Evolutionary conservation across 345 rosid species (phyloP), one percentile per base, ranked within the genome.

Genomic region (Eucalyptus virginea): DNA sequence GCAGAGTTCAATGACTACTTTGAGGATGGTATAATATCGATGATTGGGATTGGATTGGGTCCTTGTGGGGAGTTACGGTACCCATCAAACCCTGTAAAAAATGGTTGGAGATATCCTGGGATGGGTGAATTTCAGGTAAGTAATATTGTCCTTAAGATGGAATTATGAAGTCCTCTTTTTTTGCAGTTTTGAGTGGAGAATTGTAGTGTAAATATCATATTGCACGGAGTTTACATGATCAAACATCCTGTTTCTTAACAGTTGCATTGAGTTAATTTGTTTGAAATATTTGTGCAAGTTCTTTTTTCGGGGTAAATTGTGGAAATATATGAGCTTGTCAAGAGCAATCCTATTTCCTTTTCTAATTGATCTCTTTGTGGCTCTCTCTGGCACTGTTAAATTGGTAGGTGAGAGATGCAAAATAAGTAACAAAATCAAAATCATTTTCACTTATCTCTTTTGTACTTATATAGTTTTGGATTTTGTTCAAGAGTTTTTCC

Each of bases 31-130:
- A 90, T 93, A 44, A 94, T 98, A 92, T 93, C 98, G 58, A 92
- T 94, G 97, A 91, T 98, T 95, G 98, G 94, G 90, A 94, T 98
- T 91, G 99, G 99, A 92, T 93, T 97, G 90, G 99, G 99, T 92
- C 98, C 99, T 28, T 96, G 99, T 88, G 99, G 99, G 89, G 99
- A 97, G 93, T 94, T 98, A 86, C 93, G 98, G 50, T 97, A 96
- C 89, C 99, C 99, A 85, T 97, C 99, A 83, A 96, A 94, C 92
- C 98, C 99, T 86, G 97, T 96, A 80, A 97, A 98, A 94, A 98
- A 97, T 91, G 99, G 99, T 87, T 98, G 99, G 99, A 95, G 98
- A 90, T 97, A 96, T 93, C 99, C 99, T 88, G 99, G 99, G 69
- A 94, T 97, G 91, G 99, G 99, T 90, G 98, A 96, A 95, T 97